Evolutionary conservation across 2,329 filamentous ascomycete genomes (phyloP).

Genomic region (Xylaria arbuscula): DNA sequence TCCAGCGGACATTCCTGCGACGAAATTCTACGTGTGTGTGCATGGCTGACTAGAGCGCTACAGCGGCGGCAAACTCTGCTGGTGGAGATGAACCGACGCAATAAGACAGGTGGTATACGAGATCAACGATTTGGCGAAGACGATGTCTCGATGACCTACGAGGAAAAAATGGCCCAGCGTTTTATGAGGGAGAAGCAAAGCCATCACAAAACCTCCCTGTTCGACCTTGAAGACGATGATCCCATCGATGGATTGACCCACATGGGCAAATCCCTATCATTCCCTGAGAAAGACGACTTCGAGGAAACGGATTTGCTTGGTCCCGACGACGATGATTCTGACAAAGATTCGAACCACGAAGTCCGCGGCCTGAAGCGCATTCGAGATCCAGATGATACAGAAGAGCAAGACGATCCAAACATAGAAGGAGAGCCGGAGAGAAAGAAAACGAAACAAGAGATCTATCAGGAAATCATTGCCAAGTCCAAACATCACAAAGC

Average conservation of each 20-base stretch:
- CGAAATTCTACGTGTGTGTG: conserved; percentile 13
- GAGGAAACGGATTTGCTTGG: conserved; percentile 74
- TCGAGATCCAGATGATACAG: conserved; percentile 60
- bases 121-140: conserved; percentile 97
- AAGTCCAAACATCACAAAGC: conserved; percentile 97
- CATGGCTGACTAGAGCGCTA: conserved; percentile 35
- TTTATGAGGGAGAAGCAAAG: conserved; percentile 89
- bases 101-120: conserved; percentile 91
- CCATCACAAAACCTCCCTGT: conserved; percentile 79
- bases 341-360: conserved; percentile 66
- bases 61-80: conserved; percentile 83
- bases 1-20: background rate
- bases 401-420: conserved; percentile 62
- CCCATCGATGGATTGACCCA: conserved; percentile 78
- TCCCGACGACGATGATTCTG: conserved; percentile 69
- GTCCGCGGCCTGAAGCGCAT: conserved; percentile 67
- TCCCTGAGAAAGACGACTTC: conserved; percentile 75
- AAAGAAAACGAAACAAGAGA: conserved; percentile 95
- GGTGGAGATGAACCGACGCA: conserved; percentile 88
- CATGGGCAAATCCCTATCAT: conserved; percentile 74
- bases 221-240: conserved; percentile 89
- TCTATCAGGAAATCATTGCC: conserved; percentile 97
- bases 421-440: conserved; percentile 81
- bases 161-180: conserved; percentile 90
- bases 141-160: conserved; percentile 91